A percentile compares a stretch with the other conserved stretches of the same genome.
Evolutionary conservation across 768 basidiomycete genomes (phyloP).

Genomic region (Brasilioporus rufonigricans): DNA sequence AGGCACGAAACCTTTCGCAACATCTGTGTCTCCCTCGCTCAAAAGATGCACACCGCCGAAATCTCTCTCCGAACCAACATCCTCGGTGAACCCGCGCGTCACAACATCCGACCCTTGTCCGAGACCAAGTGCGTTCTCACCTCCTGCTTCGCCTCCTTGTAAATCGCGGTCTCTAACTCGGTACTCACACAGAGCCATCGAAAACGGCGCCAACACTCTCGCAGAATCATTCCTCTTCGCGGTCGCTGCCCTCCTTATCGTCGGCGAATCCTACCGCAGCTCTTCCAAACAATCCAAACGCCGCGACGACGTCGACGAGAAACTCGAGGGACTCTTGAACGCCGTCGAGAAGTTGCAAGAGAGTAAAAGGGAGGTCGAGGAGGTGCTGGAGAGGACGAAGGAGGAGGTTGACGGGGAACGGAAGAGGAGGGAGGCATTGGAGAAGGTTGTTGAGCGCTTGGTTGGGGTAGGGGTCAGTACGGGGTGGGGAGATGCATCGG

Average conservation of each 20-base stretch:
- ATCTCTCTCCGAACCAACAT: conserved; percentile 70
- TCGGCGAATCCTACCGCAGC: conserved; percentile 75
- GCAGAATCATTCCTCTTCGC: conserved; percentile 84
- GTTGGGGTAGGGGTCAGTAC: conserved; percentile 66
- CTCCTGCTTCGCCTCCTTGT: background rate
- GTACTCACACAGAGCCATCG: conserved; percentile 60
- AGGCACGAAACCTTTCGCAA: conserved; percentile 73
- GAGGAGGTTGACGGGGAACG: conserved; percentile 35
- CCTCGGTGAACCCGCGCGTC: conserved; percentile 67
- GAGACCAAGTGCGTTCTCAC: conserved; percentile 56
- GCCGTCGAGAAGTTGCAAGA: conserved; percentile 46
- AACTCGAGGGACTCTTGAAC: conserved; percentile 55
- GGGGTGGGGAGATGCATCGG: conserved; percentile 54
- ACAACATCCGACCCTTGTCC: conserved; percentile 70
- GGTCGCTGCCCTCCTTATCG: conserved; percentile 70
- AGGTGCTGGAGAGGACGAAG: conserved; percentile 42
- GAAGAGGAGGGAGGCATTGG: conserved; percentile 61
- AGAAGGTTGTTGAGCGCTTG: conserved; percentile 59
- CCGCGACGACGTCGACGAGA: conserved; percentile 70
- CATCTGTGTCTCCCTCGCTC: conserved; percentile 72
- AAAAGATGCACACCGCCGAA: conserved; percentile 73
- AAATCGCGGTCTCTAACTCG: background rate
- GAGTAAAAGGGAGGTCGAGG: conserved; percentile 42
- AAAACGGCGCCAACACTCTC: conserved; percentile 80
- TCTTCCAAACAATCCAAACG: conserved; percentile 68